Evolutionary conservation across 2,329 filamentous ascomycete genomes (phyloP), one percentile per base, ranked within the genome.

Genomic region (Fonsecaea nubica): DNA sequence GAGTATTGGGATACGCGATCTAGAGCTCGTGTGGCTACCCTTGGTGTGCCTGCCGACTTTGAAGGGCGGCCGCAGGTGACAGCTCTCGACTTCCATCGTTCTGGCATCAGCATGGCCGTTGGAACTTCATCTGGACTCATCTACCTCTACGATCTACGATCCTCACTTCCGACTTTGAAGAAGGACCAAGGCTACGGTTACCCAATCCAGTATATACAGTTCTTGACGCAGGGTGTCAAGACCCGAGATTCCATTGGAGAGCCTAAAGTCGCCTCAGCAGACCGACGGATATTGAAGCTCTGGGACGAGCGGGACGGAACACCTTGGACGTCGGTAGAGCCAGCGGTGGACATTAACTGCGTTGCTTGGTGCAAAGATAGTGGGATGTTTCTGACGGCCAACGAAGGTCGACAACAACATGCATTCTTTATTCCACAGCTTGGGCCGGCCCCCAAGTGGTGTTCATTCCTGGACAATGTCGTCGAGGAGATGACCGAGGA

Each of bases 401-500:
- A 99, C 75, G 95, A 99, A 81, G 96, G 95, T 65, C 89, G 92
- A 73, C 92, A 97, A 72, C 93, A 97, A 76, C 93, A 98, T 78
- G 89, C 92, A 0, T 98, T 97, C 82, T 95, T 97, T 77, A 91
- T 98, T 60, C 94, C 94, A 1, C 92, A 96, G 75, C 86, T 98
- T 25, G 95, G 95, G 1, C 92, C 94, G 0, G 93, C 95, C 1
- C 96, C 95, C 0, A 92, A 88, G 75, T 99, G 95, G 95, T 98
- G 95, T 76, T 89, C 91, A 2, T 98, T 98, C 87, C 82, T 99
- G 69, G 96, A 99, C 80, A 97, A 96, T 75, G 88, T 99, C 75
- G 95, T 98, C 9, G 95, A 99, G 81, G 96, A 99, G 79, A 97
- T 99, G 92, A 94, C 94, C 8, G 94, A 98, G 76, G 87, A 89